Conservation (phyloP, 352 stramenopile species). For the Phytophthora aleatoria region DNA sequence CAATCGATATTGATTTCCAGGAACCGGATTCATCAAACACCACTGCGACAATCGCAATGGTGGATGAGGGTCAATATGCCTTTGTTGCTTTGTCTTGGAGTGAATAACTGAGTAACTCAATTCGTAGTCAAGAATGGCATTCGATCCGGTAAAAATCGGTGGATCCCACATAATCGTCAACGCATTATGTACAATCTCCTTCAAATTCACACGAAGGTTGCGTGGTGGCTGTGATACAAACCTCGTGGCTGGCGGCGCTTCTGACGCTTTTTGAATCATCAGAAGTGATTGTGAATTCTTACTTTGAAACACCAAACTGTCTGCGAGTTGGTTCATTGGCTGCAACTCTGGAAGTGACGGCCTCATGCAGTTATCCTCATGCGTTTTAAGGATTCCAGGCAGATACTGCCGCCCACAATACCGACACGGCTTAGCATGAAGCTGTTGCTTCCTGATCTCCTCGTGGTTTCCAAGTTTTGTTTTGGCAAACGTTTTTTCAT, state of each 20-base stretch:
- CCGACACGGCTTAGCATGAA: constrained; percentile 30
- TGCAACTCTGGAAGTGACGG: constrained; percentile 7
- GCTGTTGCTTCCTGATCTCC: constrained; percentile 41
- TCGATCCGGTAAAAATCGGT: constrained; percentile 76
- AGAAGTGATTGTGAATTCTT: constrained; percentile 1
- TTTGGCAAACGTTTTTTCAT: constrained; percentile 50
- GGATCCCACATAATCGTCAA: constrained; percentile 61
- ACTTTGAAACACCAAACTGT: constrained; percentile 18
- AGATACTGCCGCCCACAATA: constrained; percentile 46
- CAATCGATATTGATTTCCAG: constrained; percentile 51
- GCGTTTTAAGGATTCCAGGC: constrained; percentile 26
- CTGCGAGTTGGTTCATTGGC: constrained; percentile 31
- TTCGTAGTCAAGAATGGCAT: constrained; percentile 71
- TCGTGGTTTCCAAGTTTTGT: constrained; percentile 46
- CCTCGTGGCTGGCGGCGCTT: constrained; percentile 8
- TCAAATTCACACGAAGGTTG: constrained; percentile 48
- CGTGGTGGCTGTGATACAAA: constrained; percentile 74
- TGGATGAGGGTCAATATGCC: constrained; percentile 29
- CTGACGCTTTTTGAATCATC: background rate
- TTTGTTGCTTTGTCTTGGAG: constrained; percentile 20
- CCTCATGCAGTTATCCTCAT: constrained; percentile 36
- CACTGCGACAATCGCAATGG: constrained; percentile 48
- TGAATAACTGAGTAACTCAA: constrained; percentile 44
- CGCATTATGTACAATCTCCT: constrained; percentile 43
- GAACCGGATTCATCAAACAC: constrained; percentile 57